Conservation (phyloP, 495 filamentous ascomycete genomes). For the Trypethelium eluteriae region DNA sequence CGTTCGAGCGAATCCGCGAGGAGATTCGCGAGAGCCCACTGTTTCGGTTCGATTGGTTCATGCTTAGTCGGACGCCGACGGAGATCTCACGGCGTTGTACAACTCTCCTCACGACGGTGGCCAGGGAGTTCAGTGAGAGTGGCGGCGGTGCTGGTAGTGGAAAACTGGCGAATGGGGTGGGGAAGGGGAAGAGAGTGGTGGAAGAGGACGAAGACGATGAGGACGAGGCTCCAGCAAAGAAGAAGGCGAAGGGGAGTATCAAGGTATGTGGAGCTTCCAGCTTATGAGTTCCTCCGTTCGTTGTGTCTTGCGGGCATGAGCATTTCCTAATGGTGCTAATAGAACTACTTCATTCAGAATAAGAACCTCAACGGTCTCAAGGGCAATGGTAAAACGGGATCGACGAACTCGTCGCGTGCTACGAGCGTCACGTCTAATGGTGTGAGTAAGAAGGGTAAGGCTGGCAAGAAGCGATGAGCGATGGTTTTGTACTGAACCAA, state of each 20-base stretch:
- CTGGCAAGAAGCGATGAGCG: conserved; percentile 12
- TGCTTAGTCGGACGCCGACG: conserved; percentile 84
- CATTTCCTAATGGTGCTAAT: conserved; percentile 15
- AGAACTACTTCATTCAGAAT: conserved; percentile 39
- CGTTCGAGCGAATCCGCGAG: conserved; percentile 39
- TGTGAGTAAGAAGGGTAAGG: conserved; percentile 39
- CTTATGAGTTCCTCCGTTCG: conserved; percentile 13
- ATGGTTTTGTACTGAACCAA: background rate
- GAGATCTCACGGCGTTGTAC: conserved; percentile 89
- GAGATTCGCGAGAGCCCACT: conserved; percentile 83
- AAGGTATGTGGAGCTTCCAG: conserved; percentile 43
- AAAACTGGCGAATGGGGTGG: conserved; percentile 43
- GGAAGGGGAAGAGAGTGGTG: conserved; percentile 70
- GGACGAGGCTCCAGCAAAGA: conserved; percentile 72
- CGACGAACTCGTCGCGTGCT: conserved; percentile 48
- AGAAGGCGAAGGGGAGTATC: conserved; percentile 81
- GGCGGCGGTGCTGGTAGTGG: conserved; percentile 27
- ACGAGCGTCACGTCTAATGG: conserved; percentile 50
- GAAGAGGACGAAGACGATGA: conserved; percentile 68
- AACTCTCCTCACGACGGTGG: conserved; percentile 86
- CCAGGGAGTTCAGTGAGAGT: conserved; percentile 74
- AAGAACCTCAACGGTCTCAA: conserved; percentile 56
- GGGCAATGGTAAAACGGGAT: conserved; percentile 45
- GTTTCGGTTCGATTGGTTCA: conserved; percentile 99
- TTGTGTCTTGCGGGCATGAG: conserved; percentile 4